phyloP scores from a whole-genome alignment of 2,329 filamentous ascomycete species.

The Dothistroma septosporum region DNA sequence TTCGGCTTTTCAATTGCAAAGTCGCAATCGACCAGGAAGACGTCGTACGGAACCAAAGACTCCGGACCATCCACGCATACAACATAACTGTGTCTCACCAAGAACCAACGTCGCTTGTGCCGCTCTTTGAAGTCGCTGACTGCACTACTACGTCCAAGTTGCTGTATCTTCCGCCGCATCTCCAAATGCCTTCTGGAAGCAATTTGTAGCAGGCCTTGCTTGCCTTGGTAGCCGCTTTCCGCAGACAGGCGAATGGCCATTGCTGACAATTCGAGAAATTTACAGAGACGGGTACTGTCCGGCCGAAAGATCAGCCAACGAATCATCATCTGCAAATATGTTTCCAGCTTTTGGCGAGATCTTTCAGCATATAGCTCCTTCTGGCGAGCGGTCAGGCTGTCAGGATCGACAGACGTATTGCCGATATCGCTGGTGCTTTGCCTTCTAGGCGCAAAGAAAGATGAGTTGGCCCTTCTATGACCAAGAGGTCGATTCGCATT shows the following conservation, averaged over 20 bases:
- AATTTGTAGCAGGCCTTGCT: constrained; percentile 91
- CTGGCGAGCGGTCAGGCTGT: constrained; percentile 27
- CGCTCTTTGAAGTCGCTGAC: constrained; percentile 73
- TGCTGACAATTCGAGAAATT: constrained; percentile 91
- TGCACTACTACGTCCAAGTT: constrained; percentile 11
- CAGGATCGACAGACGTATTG: constrained; percentile 36
- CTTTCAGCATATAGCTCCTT: constrained; percentile 66
- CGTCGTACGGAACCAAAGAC: constrained; percentile 98
- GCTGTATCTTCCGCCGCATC: constrained; percentile 26
- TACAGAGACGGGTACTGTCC: constrained; percentile 91
- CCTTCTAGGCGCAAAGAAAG: constrained; percentile 56
- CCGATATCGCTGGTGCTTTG: constrained; percentile 48
- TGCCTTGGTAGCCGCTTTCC: constrained; percentile 95
- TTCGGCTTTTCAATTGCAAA: constrained; percentile 77
- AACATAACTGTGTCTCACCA: constrained; percentile 95
- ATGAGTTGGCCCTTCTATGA: constrained; percentile 49
- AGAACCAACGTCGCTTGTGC: constrained; percentile 92
- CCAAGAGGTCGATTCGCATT: constrained; percentile 32
- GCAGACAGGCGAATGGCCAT: constrained; percentile 89
- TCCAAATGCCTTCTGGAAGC: constrained; percentile 68
- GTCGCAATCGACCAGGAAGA: constrained; percentile 89
- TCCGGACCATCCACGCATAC: constrained; percentile 98
- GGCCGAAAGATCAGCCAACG: constrained; percentile 94
- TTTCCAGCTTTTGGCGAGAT: constrained; percentile 80
- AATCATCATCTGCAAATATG: constrained; percentile 89